A percentile compares a stretch with the other conserved stretches of the same genome.
These are phyloP conservation scores for Cladosporium halotolerans DNA, from an alignment of 2,329 filamentous ascomycete species.

Conservation along the genomic window DNA sequence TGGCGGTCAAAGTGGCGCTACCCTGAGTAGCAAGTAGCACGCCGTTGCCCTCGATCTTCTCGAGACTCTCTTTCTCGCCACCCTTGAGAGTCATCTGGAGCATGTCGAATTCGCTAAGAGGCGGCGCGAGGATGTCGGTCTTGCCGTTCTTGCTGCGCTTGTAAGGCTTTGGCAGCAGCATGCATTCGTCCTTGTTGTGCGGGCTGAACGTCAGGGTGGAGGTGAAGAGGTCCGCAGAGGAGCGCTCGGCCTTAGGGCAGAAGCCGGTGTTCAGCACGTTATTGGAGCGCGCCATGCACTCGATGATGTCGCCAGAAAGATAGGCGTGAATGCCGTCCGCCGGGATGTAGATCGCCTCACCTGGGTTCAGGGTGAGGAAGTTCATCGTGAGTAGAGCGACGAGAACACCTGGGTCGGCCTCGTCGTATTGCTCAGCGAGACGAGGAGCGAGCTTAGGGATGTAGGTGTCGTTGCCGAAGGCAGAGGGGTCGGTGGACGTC, in stretches of 20 bases:
- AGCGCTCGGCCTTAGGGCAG: slow-evolving; percentile 59
- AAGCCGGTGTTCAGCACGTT: slow-evolving; percentile 72
- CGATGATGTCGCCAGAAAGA: slow-evolving; percentile 65
- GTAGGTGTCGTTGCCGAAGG: slow-evolving; percentile 47
- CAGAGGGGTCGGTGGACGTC: slow-evolving; percentile 39
- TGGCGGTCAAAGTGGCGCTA: slow-evolving; percentile 49
- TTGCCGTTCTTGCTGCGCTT: slow-evolving; percentile 48
- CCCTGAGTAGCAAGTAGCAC: slow-evolving; percentile 59
- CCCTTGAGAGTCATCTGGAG: slow-evolving; percentile 51
- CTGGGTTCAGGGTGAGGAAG: slow-evolving; percentile 58
- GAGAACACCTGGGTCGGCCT: slow-evolving; percentile 58
- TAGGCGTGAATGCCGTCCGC: slow-evolving; percentile 71
- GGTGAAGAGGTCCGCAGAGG: slow-evolving; percentile 59
- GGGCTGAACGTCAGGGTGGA: slow-evolving; percentile 58
- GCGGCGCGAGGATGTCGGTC: slow-evolving; percentile 59
- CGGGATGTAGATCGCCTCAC: slow-evolving; percentile 64
- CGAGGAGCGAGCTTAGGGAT: slow-evolving; percentile 60
- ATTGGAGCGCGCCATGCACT: slow-evolving; percentile 71
- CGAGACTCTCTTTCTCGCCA: slow-evolving; percentile 55
- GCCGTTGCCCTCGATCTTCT: slow-evolving; percentile 53
- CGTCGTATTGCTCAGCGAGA: slow-evolving; percentile 58
- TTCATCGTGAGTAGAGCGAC: slow-evolving; percentile 71
- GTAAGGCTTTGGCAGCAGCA: slow-evolving; percentile 41
- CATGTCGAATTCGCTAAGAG: slow-evolving; percentile 67
- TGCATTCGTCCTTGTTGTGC: slow-evolving; percentile 51